Conservation (phyloP, 495 filamentous ascomycete species). For the Poronia punctata region DNA sequence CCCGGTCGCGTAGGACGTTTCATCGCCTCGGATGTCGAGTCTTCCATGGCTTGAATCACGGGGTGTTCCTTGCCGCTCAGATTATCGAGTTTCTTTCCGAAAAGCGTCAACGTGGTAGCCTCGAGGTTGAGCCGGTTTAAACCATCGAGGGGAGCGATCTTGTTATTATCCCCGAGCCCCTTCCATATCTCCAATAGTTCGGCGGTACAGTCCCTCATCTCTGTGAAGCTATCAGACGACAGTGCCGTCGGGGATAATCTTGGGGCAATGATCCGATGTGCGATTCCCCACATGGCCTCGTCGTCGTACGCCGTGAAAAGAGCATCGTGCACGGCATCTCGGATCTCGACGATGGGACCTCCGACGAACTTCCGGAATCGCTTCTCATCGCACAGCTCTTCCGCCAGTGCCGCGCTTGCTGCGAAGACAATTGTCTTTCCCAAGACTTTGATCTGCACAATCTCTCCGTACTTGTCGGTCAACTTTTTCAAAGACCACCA, state of each 20-base stretch:
- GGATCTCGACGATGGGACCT: constrained; percentile 48
- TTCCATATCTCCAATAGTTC: constrained; percentile 69
- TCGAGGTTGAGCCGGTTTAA: constrained; percentile 68
- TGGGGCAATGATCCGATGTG: constrained; percentile 64
- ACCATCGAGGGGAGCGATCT: constrained; percentile 53
- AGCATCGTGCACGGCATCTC: constrained; percentile 52
- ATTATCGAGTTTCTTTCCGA: constrained; percentile 62
- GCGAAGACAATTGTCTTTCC: constrained; percentile 37
- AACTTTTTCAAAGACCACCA: constrained; percentile 57
- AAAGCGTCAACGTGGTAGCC: constrained; percentile 53
- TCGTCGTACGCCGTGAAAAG: constrained; percentile 62
- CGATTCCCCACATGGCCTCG: constrained; percentile 61
- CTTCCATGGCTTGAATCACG: constrained; percentile 59
- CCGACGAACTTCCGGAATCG: constrained; percentile 59
- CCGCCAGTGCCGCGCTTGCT: constrained; percentile 48
- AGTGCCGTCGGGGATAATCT: constrained; percentile 59
- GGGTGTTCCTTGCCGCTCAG: constrained; percentile 56
- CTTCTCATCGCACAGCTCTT: constrained; percentile 63
- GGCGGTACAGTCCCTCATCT: constrained; percentile 57
- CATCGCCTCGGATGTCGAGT: constrained; percentile 53
- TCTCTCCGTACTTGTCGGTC: constrained; percentile 61
- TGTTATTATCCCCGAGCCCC: constrained; percentile 41
- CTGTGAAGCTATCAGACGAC: constrained; percentile 52
- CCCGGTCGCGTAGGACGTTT: constrained; percentile 47
- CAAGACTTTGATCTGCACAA: constrained; percentile 58